phyloP scores from a whole-genome alignment of 306 rosid species.

The Carpinus fangiana region DNA sequence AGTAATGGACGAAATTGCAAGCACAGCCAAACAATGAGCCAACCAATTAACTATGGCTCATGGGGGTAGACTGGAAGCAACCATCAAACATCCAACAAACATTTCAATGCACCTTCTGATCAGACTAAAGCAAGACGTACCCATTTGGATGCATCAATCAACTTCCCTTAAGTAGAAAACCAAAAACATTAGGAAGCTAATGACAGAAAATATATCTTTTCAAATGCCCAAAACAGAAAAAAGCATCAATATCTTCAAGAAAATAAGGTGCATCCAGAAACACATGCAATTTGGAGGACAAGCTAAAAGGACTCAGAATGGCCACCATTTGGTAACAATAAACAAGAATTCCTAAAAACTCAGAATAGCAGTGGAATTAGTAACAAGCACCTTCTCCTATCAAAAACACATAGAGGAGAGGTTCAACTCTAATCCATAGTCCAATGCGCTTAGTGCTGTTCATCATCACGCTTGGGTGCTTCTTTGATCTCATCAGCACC shows the following conservation, averaged over 20 bases:
- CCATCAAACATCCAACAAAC: conserved; percentile 6
- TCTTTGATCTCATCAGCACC: conserved; percentile 97
- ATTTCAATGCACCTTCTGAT: neutral
- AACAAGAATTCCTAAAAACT: conserved; percentile 69
- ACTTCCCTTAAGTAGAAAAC: neutral
- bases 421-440: conserved; percentile 49
- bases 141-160: neutral
- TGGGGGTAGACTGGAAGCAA: neutral
- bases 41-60: neutral
- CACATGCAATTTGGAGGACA: conserved; percentile 61
- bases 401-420: conserved; percentile 78
- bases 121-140: neutral
- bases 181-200: conserved; percentile 7
- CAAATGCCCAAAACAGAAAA: conserved; percentile 36
- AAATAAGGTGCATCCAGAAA: conserved; percentile 55
- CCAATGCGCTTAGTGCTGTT: conserved; percentile 56
- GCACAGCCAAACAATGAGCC: neutral
- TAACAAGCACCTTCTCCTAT: conserved; percentile 67
- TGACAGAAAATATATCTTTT: conserved; percentile 28
- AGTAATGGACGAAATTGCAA: neutral
- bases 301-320: conserved; percentile 53
- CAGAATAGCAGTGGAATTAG: conserved; percentile 48
- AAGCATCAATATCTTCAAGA: conserved; percentile 48
- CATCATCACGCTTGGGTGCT: conserved; percentile 66
- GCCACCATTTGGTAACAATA: conserved; percentile 54